A percentile compares a stretch with the other conserved stretches of the same genome.
Conservation (phyloP, 306 rosid genomes). For the Amphicarpaea edgeworthii region DNA sequence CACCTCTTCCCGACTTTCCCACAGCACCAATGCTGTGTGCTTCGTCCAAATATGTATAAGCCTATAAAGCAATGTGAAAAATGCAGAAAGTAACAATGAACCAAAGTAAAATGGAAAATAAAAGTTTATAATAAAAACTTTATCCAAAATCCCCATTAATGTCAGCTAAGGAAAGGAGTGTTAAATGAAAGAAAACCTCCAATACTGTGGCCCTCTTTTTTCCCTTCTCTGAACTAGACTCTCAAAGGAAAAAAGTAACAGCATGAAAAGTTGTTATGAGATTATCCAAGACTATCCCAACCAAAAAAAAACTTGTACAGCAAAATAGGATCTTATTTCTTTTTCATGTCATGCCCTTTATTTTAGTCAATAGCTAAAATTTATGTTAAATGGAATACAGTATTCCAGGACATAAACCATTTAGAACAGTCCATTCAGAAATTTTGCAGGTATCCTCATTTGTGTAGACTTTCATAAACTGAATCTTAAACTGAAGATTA, state of each 20-base stretch:
- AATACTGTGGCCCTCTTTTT: not conserved
- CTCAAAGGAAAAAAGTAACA: not conserved
- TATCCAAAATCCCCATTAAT: constrained; percentile 2
- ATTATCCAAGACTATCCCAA: constrained; percentile 7
- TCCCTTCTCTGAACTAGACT: constrained; percentile 28
- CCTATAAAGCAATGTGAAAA: constrained; percentile 51
- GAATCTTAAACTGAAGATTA: not conserved
- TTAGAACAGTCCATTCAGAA: not conserved
- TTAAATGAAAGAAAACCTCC: not conserved
- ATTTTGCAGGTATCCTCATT: constrained; percentile 9
- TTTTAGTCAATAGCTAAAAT: constrained; percentile 14
- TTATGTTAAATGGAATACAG: not conserved
- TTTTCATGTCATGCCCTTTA: constrained; percentile 2
- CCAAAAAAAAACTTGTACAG: not conserved
- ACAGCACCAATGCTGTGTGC: constrained; percentile 98
- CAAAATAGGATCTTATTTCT: constrained; percentile 7
- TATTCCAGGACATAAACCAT: constrained; percentile 19
- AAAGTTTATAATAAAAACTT: not conserved
- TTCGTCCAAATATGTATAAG: constrained; percentile 85
- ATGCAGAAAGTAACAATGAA: constrained; percentile 41
- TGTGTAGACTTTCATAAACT: not conserved
- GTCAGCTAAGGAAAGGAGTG: not conserved
- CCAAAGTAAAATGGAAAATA: constrained; percentile 18
- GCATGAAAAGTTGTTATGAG: constrained; percentile 18
- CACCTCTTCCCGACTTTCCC: constrained; percentile 73